phyloP scores from a whole-genome alignment of 768 basidiomycete species.

The Hericium rajendrae region DNA sequence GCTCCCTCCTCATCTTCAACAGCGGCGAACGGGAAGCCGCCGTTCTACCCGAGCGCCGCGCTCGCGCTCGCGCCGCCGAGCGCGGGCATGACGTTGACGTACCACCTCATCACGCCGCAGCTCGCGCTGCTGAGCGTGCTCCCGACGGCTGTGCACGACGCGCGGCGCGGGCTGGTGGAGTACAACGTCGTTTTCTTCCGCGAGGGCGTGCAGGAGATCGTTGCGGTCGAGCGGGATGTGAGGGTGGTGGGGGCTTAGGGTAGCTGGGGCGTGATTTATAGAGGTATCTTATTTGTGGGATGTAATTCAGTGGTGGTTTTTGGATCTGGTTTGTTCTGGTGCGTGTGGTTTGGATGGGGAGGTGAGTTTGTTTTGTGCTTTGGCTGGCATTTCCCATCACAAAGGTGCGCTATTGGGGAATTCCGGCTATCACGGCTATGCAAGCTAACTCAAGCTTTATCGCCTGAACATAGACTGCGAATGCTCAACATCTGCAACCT shows the following conservation, averaged over 20 bases:
- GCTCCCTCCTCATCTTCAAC: constrained; percentile 6
- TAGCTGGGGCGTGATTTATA: too few species aligned
- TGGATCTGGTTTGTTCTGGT: too few species aligned
- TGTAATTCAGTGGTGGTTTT: too few species aligned
- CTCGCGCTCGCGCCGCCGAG: constrained; percentile 49
- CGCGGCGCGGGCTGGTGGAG: constrained; percentile 67
- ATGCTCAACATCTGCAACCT: too few species aligned
- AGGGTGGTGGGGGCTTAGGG: constrained; percentile 2
- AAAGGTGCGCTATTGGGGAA: too few species aligned
- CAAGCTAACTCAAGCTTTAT: too few species aligned
- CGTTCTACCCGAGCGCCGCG: constrained; percentile 63
- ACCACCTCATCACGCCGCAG: constrained; percentile 69
- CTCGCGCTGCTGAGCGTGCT: constrained; percentile 65
- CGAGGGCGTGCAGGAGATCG: constrained; percentile 76
- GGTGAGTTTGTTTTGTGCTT: too few species aligned
- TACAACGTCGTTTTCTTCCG: constrained; percentile 84
- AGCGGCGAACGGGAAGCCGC: constrained; percentile 21
- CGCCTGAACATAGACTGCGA: too few species aligned
- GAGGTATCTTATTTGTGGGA: too few species aligned
- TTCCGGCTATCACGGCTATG: too few species aligned
- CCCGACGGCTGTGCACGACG: constrained; percentile 63
- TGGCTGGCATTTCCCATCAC: too few species aligned
- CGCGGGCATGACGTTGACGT: constrained; percentile 70
- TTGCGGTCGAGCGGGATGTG: constrained; percentile 58
- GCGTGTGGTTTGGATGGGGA: too few species aligned